Evolutionary conservation across 331 rosid species (phyloP).

Genomic region (Acacia pycnantha): DNA sequence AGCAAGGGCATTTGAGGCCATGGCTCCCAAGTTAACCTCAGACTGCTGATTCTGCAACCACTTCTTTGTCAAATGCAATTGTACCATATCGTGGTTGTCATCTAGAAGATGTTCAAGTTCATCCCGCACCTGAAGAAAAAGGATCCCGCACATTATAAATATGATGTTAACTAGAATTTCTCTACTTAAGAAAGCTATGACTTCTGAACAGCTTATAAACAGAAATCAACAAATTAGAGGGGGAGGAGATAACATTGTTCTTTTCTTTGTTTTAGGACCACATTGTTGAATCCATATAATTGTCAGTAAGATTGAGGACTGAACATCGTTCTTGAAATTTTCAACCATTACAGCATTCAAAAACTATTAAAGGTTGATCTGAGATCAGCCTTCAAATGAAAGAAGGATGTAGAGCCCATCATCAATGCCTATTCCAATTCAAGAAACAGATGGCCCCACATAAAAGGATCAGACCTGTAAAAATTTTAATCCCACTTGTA

Average conservation of each 20-base stretch:
- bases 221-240: background rate
- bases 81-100: slow-evolving; percentile 75
- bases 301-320: background rate
- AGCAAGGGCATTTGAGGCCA: slow-evolving; percentile 39
- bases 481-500: background rate
- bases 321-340: background rate
- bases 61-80: slow-evolving; percentile 68
- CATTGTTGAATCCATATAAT: background rate
- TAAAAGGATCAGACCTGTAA: background rate
- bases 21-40: slow-evolving; percentile 44
- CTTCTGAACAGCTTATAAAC: slow-evolving; percentile 1
- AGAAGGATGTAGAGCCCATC: background rate
- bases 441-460: background rate
- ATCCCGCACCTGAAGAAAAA: slow-evolving; percentile 54
- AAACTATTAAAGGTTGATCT: background rate
- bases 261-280: background rate
- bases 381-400: background rate
- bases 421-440: background rate
- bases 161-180: background rate
- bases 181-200: background rate
- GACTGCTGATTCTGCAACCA: slow-evolving; percentile 58
- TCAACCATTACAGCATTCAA: background rate
- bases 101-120: slow-evolving; percentile 72
- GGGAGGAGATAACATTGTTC: background rate
- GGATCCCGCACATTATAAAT: background rate